Evolutionary conservation across 352 stramenopile species (phyloP), one percentile per base, ranked within the genome.

Genomic region (Plasmopara viticola): DNA sequence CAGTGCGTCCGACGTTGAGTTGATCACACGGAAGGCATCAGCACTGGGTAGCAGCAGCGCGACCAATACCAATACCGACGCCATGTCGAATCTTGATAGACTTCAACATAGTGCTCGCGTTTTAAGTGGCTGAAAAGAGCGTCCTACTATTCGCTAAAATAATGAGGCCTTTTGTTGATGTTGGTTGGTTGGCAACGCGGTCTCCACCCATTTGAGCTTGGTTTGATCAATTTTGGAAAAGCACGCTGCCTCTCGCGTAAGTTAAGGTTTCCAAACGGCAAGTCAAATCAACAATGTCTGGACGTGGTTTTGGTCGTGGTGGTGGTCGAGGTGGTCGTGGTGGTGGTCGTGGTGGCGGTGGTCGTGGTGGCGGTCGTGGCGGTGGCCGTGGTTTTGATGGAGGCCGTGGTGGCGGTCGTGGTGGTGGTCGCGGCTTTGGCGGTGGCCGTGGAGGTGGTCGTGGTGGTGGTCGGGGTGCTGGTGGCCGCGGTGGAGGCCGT

Each of bases 301-400:
- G 82, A 71, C 72, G 80, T 70, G 80, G 82, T 51, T 76, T 78
- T 35, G 70, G 86, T 53, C 64, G 83, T 37, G 49, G 84, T 53
- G 66, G 84, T 20, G 61, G 66, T 44, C 63, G 79, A 50, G 72
- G 72, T 34, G 79, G 77, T 28, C 64, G 55, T 18, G 51, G 71
- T 13, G 50, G 75, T 40, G 50, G 74, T 17, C 62, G 80, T 41
- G 63, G 84, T 33, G 64, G 81, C 28, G 31, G 81, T 53, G 65
- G 85, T 20, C 53, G 64, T 15, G 58, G 78, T 58, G 47, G 75
- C 28, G 30, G 78, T 35, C 61, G 77, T 54, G 41, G 68, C 31
- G 64, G 70, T n/a, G 61, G 74, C 14, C 41, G 41, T 8, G 41
- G 41, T 9, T 46, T 46, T 38, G 61, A 68, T 42, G 62, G 76